Evolutionary conservation across 2,329 filamentous ascomycete genomes (phyloP).

Genomic region (Monosporascus sp.): DNA sequence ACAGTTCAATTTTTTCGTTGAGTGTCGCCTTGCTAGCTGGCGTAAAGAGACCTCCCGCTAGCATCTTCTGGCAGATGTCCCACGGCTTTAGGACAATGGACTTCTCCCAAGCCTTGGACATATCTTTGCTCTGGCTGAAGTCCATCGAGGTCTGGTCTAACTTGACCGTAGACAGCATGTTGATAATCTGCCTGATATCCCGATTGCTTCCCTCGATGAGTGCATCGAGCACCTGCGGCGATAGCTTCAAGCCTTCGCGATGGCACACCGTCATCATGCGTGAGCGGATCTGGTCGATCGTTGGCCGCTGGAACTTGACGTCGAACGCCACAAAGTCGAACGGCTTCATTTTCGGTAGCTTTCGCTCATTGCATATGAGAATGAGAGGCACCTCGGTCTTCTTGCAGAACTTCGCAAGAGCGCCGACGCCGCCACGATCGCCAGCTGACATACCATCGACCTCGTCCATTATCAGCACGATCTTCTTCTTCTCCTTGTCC

Average conservation of each 20-base stretch:
- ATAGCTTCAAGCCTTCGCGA: conserved; percentile 82
- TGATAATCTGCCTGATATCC: conserved; percentile 96
- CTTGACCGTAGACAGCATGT: conserved; percentile 95
- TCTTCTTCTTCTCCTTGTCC: conserved; percentile 78
- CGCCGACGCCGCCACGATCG: conserved; percentile 91
- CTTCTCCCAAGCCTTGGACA: conserved; percentile 99
- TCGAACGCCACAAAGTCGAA: conserved; percentile 86
- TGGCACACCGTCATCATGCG: conserved; percentile 94
- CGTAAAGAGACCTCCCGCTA: conserved; percentile 81
- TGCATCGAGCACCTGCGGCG: conserved; percentile 77
- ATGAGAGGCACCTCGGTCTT: conserved; percentile 94
- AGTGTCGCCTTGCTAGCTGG: conserved; percentile 77
- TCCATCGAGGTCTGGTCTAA: conserved; percentile 75
- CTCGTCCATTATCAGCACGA: conserved; percentile 97
- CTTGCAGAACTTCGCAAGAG: conserved; percentile 88
- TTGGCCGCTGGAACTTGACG: conserved; percentile 81
- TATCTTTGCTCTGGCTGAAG: conserved; percentile 80
- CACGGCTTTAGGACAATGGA: conserved; percentile 94
- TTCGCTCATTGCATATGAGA: conserved; percentile 94
- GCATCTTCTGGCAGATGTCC: conserved; percentile 94
- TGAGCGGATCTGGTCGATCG: conserved; percentile 83
- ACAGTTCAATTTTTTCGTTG: conserved; percentile 97
- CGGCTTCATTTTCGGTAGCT: conserved; percentile 93
- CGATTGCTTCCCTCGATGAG: conserved; percentile 93
- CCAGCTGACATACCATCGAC: conserved; percentile 98